phyloP scores from a whole-genome alignment of 257 asterid species.

The Verbascum thapsus region DNA sequence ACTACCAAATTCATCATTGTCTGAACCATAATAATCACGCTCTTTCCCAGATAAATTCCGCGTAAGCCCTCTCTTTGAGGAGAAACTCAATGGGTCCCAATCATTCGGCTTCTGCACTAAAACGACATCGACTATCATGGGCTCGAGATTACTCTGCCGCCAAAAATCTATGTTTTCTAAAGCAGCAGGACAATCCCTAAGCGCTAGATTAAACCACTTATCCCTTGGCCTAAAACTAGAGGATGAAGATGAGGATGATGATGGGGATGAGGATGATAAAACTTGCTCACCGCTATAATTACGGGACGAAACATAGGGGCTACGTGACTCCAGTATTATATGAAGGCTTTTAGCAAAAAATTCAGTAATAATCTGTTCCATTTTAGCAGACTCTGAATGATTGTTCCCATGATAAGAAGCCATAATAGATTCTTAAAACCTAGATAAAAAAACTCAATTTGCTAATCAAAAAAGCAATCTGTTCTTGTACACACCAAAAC shows the following conservation, averaged over 20 bases:
- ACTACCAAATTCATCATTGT: constrained; percentile 53
- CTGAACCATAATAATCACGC: constrained; percentile 47
- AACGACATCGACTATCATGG: constrained; percentile 81
- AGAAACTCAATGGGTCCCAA: constrained; percentile 60
- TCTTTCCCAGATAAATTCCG: constrained; percentile 50
- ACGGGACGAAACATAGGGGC: constrained; percentile 81
- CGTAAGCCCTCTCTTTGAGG: constrained; percentile 49
- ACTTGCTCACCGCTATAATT: constrained; percentile 82
- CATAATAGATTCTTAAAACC: constrained; percentile 46
- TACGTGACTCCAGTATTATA: constrained; percentile 84
- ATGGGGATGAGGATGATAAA: constrained; percentile 64
- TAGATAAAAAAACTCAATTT: constrained; percentile 15
- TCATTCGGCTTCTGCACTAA: constrained; percentile 54
- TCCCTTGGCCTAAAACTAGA: constrained; percentile 78
- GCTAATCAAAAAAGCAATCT: neutral
- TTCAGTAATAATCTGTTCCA: constrained; percentile 90
- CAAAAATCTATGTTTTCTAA: constrained; percentile 84
- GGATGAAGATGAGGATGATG: constrained; percentile 66
- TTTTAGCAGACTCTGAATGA: constrained; percentile 73
- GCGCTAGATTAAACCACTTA: constrained; percentile 84
- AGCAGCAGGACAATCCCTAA: constrained; percentile 85
- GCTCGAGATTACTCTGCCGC: constrained; percentile 81
- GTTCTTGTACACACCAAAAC: too few species aligned
- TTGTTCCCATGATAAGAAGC: constrained; percentile 60
- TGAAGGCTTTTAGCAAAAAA: constrained; percentile 87